Percentiles rank a stretch among this genome's conserved stretches.
phyloP scores from a whole-genome alignment of 371 early-diverging fungal species.

The Sporodiniella umbellata region DNA sequence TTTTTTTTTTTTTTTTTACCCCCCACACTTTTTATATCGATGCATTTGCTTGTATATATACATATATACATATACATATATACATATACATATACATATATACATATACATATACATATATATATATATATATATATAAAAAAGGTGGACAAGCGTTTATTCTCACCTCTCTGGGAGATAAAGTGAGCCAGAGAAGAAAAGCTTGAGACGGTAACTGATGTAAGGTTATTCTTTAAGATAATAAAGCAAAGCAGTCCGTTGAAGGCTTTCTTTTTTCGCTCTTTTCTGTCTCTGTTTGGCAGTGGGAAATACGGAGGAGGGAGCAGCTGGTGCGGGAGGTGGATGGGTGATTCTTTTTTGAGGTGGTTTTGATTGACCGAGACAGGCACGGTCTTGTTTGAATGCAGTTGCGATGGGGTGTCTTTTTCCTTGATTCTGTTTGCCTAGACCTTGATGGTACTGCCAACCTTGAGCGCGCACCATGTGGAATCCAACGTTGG shows the following conservation, averaged over 20 bases:
- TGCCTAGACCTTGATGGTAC: constrained; percentile 51
- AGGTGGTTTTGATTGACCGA: constrained; percentile 31
- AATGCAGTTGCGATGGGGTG: constrained; percentile 49
- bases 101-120: too few species aligned
- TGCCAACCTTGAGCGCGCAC: constrained; percentile 52
- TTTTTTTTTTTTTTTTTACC: too few species aligned
- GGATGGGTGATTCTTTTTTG: constrained; percentile 28
- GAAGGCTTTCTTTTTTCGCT: constrained; percentile 18
- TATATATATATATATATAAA: too few species aligned
- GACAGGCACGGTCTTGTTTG: constrained; percentile 45
- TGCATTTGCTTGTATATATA: too few species aligned
- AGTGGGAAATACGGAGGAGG: too few species aligned
- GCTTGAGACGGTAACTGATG: too few species aligned
- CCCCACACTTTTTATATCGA: too few species aligned
- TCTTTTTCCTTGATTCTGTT: constrained; percentile 38
- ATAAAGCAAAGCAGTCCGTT: constrained; percentile 12
- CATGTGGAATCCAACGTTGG: constrained; percentile 47
- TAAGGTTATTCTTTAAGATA: constrained; percentile 12
- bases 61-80: too few species aligned
- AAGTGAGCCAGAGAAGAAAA: too few species aligned
- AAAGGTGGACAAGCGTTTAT: too few species aligned
- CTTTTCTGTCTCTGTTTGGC: constrained; percentile 8
- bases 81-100: too few species aligned
- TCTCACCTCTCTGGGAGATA: too few species aligned
- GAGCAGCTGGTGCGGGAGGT: constrained; percentile 14